A percentile compares a stretch with the other conserved stretches of the same genome.
These are phyloP conservation scores for Ceratobasidium sp. DNA, from an alignment of 1,284 basidiomycete species.

Conservation along the genomic window DNA sequence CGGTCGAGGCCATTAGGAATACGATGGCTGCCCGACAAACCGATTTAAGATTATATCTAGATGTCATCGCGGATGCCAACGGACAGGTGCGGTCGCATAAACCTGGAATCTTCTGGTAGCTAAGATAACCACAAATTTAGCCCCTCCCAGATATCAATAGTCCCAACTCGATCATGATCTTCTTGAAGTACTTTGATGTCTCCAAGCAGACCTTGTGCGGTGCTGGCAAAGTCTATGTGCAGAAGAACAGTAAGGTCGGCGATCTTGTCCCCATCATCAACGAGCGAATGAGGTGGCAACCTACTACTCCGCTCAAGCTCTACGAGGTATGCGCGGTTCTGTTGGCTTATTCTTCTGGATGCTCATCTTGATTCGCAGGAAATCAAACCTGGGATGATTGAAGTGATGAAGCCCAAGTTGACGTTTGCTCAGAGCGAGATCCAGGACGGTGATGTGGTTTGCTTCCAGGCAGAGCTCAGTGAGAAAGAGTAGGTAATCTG, in stretches of 20 bases:
- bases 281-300: slow-evolving; percentile 95
- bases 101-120: neutral
- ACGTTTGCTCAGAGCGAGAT: slow-evolving; percentile 98
- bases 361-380: slow-evolving; percentile 61
- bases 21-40: slow-evolving; percentile 97
- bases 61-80: slow-evolving; percentile 83
- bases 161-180: slow-evolving; percentile 91
- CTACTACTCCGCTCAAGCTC: slow-evolving; percentile 92
- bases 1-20: slow-evolving; percentile 96
- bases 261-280: slow-evolving; percentile 89
- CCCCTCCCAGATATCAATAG: slow-evolving; percentile 38
- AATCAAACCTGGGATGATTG: slow-evolving; percentile 99
- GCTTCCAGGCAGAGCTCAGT: slow-evolving; percentile 96
- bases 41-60: slow-evolving; percentile 94
- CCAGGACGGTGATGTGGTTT: slow-evolving; percentile 98
- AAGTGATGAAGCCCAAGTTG: slow-evolving; percentile 94
- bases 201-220: slow-evolving; percentile 90
- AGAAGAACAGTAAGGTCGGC: slow-evolving; percentile 86
- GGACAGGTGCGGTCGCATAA: slow-evolving; percentile 24
- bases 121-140: slow-evolving; percentile 8
- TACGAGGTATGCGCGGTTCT: slow-evolving; percentile 71
- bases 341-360: slow-evolving; percentile 18
- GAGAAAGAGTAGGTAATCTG: slow-evolving; percentile 90
- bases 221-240: slow-evolving; percentile 89
- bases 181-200: slow-evolving; percentile 98